phyloP scores from a whole-genome alignment of 164 flowering plant species.

The Nelumbo lutea region DNA sequence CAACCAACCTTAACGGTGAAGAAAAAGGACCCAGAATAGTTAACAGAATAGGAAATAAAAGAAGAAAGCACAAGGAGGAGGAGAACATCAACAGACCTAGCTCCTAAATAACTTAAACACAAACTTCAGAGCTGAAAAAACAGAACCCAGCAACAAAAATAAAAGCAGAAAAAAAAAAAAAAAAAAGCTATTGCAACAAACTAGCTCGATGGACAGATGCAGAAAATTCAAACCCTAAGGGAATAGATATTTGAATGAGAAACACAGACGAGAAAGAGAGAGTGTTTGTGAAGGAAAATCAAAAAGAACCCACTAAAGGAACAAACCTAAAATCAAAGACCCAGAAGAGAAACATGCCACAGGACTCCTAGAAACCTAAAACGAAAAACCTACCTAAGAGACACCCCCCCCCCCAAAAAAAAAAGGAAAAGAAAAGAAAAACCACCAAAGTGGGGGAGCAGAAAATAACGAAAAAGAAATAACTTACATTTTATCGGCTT shows the following conservation, averaged over 20 bases:
- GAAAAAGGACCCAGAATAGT: neutral
- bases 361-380: neutral
- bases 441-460: neutral
- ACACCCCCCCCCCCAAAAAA: too few relatives aligned
- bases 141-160: neutral
- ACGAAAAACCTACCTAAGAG: neutral
- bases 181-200: neutral
- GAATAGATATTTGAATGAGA: neutral
- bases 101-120: neutral
- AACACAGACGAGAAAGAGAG: neutral
- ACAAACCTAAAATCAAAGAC: neutral
- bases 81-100: neutral
- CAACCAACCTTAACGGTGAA: neutral
- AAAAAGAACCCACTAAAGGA: neutral
- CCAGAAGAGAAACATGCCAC: neutral
- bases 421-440: neutral
- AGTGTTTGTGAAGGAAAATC: neutral
- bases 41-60: neutral
- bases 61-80: neutral
- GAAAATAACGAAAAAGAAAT: neutral
- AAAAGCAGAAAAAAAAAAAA: neutral
- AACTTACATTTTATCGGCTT: constrained; percentile 34
- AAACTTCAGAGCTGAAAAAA: neutral
- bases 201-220: neutral
- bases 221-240: neutral